Evolutionary conservation across 179 eudicot genomes (phyloP).

Genomic region (Nepenthes alata): DNA sequence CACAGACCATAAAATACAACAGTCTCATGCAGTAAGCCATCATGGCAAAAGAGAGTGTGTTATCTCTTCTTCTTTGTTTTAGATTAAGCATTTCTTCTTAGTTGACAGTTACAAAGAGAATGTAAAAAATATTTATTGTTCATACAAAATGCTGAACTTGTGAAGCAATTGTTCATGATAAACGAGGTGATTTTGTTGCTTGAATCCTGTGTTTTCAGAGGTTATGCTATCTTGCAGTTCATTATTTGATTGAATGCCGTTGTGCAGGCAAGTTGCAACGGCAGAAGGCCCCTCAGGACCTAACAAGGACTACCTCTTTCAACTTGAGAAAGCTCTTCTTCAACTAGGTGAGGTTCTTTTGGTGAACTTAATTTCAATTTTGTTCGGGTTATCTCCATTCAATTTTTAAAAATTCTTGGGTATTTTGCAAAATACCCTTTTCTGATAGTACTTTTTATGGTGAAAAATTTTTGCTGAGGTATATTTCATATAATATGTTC

Average conservation of each 20-base stretch:
- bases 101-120: neutral
- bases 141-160: too few species aligned
- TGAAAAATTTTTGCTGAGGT: too few species aligned
- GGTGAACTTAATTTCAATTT: neutral
- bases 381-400: neutral
- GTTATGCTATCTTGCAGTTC: neutral
- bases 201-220: neutral
- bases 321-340: slow-evolving; percentile 72
- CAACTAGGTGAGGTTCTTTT: slow-evolving; percentile 34
- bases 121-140: neutral
- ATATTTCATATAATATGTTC: too few species aligned
- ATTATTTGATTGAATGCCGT: neutral
- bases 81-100: neutral
- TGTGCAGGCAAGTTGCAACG: slow-evolving; percentile 56
- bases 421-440: neutral
- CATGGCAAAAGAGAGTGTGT: too few species aligned
- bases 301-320: slow-evolving; percentile 83
- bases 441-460: neutral
- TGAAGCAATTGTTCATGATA: neutral
- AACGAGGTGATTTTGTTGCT: neutral
- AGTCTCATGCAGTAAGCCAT: too few species aligned
- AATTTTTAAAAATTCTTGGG: too few species aligned
- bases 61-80: too few species aligned
- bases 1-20: too few species aligned
- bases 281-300: slow-evolving; percentile 98